A percentile compares a stretch with the other conserved stretches of the same genome.
phyloP scores from a whole-genome alignment of 257 asterid species.

The Capsicum baccatum region DNA sequence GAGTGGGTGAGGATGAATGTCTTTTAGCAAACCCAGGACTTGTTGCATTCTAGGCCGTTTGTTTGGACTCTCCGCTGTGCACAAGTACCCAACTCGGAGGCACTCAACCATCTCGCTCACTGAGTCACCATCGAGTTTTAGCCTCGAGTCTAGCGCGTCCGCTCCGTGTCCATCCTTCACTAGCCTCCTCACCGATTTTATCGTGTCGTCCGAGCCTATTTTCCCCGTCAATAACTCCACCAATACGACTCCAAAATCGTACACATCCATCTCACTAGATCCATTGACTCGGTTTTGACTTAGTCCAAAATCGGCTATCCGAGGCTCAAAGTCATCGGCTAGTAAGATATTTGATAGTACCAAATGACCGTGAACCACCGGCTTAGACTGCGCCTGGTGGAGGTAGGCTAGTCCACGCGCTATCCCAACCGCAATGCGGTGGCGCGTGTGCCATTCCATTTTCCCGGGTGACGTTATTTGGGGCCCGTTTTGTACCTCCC shows the following conservation, averaged over 20 bases:
- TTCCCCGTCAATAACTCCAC: constrained; percentile 73
- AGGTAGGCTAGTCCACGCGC: constrained; percentile 96
- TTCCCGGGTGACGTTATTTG: constrained; percentile 53
- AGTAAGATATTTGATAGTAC: constrained; percentile 65
- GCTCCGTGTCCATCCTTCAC: constrained; percentile 68
- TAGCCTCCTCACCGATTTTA: constrained; percentile 59
- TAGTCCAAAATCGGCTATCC: constrained; percentile 71
- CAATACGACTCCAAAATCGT: constrained; percentile 70
- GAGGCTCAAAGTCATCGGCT: constrained; percentile 81
- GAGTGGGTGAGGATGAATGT: constrained; percentile 48
- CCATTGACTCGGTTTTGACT: constrained; percentile 43
- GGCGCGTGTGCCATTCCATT: constrained; percentile 95
- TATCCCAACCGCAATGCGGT: constrained; percentile 90
- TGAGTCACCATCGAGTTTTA: constrained; percentile 56
- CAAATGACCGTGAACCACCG: constrained; percentile 82
- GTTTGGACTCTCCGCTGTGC: constrained; percentile 76
- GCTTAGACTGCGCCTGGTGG: constrained; percentile 85
- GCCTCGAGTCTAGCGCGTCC: constrained; percentile 64
- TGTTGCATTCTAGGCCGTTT: constrained; percentile 93
- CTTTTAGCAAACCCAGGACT: constrained; percentile 84
- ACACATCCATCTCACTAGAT: constrained; percentile 71
- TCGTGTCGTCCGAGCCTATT: constrained; percentile 47
- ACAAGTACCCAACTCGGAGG: constrained; percentile 82
- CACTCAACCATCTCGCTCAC: constrained; percentile 83
- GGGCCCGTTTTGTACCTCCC: constrained; percentile 67